phyloP scores from a whole-genome alignment of 495 filamentous ascomycete genomes.

The Delitschia confertaspora region DNA sequence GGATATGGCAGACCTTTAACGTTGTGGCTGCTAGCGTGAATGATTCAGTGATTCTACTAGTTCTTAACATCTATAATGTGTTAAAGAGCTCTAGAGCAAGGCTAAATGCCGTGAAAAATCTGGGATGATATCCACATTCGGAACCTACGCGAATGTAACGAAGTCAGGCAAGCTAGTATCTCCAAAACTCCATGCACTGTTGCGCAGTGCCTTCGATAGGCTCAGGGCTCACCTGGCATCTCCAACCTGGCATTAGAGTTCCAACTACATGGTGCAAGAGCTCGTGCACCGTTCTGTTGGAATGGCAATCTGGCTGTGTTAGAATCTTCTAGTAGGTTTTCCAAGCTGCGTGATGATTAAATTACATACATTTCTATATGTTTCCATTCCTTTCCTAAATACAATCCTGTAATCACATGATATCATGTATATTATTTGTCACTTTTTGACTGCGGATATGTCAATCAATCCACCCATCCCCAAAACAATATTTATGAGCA shows the following conservation, averaged over 20 bases:
- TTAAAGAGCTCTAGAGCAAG: slow-evolving; percentile 14
- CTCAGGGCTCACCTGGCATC: slow-evolving; percentile 8
- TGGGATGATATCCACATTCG: slow-evolving; percentile 14
- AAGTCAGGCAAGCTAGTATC: slow-evolving; percentile 16
- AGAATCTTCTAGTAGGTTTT: too few relatives aligned
- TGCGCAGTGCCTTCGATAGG: slow-evolving; percentile 9
- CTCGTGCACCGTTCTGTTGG: slow-evolving; percentile 22
- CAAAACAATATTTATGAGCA: too few relatives aligned
- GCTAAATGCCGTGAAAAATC: slow-evolving; percentile 10
- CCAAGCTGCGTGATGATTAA: too few relatives aligned
- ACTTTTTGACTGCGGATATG: too few relatives aligned
- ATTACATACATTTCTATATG: too few relatives aligned
- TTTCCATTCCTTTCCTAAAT: too few relatives aligned
- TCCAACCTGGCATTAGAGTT: slow-evolving; percentile 20
- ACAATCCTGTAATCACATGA: too few relatives aligned
- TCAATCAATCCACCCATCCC: too few relatives aligned
- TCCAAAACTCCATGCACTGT: not conserved
- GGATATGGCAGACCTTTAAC: not conserved
- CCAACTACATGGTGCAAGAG: slow-evolving; percentile 14
- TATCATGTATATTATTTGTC: too few relatives aligned
- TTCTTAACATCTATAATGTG: not conserved
- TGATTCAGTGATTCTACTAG: slow-evolving; percentile 10
- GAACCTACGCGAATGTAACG: slow-evolving; percentile 7
- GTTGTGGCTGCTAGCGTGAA: slow-evolving; percentile 10
- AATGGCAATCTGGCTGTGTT: too few relatives aligned